Percentiles rank a stretch among this genome's conserved stretches.
These are phyloP conservation scores for Fusarium pilosicola DNA, from an alignment of 2,329 filamentous ascomycete genomes.

Conservation along the genomic window DNA sequence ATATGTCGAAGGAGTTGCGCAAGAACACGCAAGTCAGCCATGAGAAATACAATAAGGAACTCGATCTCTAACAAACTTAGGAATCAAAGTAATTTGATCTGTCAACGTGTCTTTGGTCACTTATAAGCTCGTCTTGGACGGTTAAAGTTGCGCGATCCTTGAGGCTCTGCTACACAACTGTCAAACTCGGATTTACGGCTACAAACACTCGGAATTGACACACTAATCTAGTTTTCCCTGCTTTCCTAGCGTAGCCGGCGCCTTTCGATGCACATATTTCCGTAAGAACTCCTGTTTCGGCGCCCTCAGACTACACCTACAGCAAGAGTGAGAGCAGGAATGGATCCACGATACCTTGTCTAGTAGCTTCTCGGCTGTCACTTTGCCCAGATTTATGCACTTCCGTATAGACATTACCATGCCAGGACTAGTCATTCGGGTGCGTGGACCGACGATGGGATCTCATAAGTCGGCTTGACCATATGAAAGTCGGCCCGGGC, in stretches of 20 bases:
- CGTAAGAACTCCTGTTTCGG: slow-evolving; percentile 13
- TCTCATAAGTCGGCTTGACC: slow-evolving; percentile 25
- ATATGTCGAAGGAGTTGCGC: not conserved
- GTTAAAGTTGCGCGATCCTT: not conserved
- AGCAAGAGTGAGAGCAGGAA: slow-evolving; percentile 14
- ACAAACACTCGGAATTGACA: not conserved
- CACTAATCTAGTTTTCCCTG: slow-evolving; percentile 1
- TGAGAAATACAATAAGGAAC: too few relatives aligned
- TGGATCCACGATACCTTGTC: slow-evolving; percentile 22
- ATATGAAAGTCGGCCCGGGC: slow-evolving; percentile 13
- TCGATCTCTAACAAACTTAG: not conserved
- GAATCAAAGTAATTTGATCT: too few relatives aligned
- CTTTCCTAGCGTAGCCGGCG: not conserved
- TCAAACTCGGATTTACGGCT: not conserved
- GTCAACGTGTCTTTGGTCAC: not conserved
- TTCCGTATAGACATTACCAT: slow-evolving; percentile 29
- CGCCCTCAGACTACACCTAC: slow-evolving; percentile 4
- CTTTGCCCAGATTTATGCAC: slow-evolving; percentile 34
- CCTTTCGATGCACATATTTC: not conserved
- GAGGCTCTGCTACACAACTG: not conserved
- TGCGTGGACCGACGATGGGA: slow-evolving; percentile 18
- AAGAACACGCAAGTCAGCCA: too few relatives aligned
- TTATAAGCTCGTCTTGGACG: not conserved
- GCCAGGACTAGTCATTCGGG: slow-evolving; percentile 31
- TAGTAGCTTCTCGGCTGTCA: slow-evolving; percentile 25